Base-by-base conservation (phyloP, 2,329 filamentous ascomycete species). In the Pyrenochaeta sp. region DNA sequence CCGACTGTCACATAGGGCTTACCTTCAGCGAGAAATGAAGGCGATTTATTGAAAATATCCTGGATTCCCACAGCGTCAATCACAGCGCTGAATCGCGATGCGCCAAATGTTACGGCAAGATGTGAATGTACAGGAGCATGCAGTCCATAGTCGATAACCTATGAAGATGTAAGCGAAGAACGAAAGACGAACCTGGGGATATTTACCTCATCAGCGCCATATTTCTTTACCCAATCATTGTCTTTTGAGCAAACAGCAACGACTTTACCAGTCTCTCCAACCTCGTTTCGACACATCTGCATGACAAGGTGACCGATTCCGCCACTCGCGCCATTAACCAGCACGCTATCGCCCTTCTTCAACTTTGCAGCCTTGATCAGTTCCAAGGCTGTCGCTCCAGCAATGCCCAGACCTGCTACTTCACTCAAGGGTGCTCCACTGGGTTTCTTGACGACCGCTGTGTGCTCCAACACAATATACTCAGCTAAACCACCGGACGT, bases 241-340 rank as follows among this genome's bases (percentile, higher is more conserved):
- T 58, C 71, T 3, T 68, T 75, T 2, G 80, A 82, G 63, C 81
- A 83, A 7, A 82, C 73, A 0, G 71, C 82, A 2, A 79, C 77
- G 1, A 84, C 73, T 36, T 30, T 45, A 29, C 65, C 61, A 0
- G 49, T 58, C 30, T 56, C 49, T 11, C 79, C 80, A 0, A 75
- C 74, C 7, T 70, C 56, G n/a, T 60, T 67, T 12, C 71, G 71
- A 39, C 65, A 71, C 71, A 82, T 76, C 68, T 84, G 82, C 41
- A 82, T 68, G 1, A 77, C 70, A 44, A 83, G 60, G 17, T 75
- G 75, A 11, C 82, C 82, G 5, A 84, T 78, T 11, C 81, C 82
- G 0, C 82, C 82, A 58, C 81, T 82, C 17, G 80, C 82, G 3
- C 80, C 82, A 56, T 83, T 82, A 3, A 84, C 70, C 41, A 84